Conservation (phyloP, 257 asterid genomes). For the Avicennia marina region DNA sequence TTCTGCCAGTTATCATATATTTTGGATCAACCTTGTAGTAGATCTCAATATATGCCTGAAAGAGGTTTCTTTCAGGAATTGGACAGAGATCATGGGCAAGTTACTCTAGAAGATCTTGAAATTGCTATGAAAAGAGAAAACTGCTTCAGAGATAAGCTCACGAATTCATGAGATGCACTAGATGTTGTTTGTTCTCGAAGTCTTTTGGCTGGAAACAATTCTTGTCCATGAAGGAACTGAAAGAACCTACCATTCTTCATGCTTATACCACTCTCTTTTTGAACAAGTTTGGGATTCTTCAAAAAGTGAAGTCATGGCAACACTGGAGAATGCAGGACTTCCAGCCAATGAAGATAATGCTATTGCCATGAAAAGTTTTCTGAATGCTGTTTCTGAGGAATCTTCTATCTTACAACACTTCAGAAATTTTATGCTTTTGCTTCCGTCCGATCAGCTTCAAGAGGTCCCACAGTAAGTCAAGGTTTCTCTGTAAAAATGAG, state of each 20-base stretch:
- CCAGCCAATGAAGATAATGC: constrained; percentile 99
- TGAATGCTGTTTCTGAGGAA: constrained; percentile 80
- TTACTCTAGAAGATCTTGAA: constrained; percentile 94
- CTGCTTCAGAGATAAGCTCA: constrained; percentile 85
- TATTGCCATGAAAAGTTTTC: constrained; percentile 98
- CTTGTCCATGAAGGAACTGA: constrained; percentile 92
- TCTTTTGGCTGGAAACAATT: constrained; percentile 99
- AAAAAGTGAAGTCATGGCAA: constrained; percentile 90
- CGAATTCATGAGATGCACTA: constrained; percentile 87
- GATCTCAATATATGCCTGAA: constrained; percentile 51
- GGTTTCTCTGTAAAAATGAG: no score
- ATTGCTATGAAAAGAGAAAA: constrained; percentile 88
- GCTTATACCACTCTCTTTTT: constrained; percentile 98
- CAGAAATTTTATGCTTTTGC: constrained; percentile 92
- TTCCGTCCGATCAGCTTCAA: constrained; percentile 95
- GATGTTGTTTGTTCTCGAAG: constrained; percentile 81
- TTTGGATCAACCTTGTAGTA: background rate
- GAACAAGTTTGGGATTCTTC: constrained; percentile 94
- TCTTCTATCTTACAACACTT: constrained; percentile 96
- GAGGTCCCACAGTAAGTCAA: constrained; percentile 86
- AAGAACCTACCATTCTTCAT: constrained; percentile 94
- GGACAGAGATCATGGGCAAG: constrained; percentile 98
- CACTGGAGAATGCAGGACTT: constrained; percentile 87
- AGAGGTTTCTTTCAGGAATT: constrained; percentile 90
- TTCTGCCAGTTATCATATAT: no score